These are phyloP conservation scores for Creolimax fragrantissima DNA, from an alignment of 78 protist species.

Conservation along the genomic window DNA sequence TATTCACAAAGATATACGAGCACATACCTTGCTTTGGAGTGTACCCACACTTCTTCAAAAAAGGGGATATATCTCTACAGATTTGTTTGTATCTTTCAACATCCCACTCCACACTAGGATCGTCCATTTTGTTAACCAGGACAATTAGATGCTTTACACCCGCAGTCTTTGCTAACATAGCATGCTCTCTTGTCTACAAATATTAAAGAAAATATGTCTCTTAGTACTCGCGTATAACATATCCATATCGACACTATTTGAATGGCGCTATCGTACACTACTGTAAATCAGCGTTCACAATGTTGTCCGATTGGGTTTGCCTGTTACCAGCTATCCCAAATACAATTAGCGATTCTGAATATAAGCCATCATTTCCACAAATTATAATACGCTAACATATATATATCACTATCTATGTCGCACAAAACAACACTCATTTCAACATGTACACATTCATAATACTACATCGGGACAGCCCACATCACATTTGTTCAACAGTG, in stretches of 20 bases:
- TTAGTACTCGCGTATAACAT: too few species aligned
- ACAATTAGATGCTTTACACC: constrained; percentile 80
- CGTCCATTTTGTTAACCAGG: constrained; percentile 97
- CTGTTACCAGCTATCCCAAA: neutral
- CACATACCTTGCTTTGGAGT: constrained; percentile 28
- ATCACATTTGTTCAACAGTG: too few species aligned
- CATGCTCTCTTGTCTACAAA: constrained; percentile 94
- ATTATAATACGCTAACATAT: too few species aligned
- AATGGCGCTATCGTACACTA: too few species aligned
- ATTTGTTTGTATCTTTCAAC: constrained; percentile 47
- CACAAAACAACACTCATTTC: too few species aligned
- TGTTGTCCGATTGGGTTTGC: neutral
- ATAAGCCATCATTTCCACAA: neutral
- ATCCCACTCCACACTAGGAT: constrained; percentile 74
- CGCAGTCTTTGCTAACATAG: constrained; percentile 88
- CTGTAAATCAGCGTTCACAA: neutral
- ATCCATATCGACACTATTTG: too few species aligned
- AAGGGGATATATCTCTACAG: constrained; percentile 31
- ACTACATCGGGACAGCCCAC: too few species aligned
- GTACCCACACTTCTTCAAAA: constrained; percentile 55
- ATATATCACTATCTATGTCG: too few species aligned
- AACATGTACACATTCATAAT: too few species aligned
- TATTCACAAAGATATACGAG: neutral
- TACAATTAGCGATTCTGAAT: neutral
- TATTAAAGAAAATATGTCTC: too few species aligned